Evolutionary conservation across 75 land plant species (phyloP), one percentile per base, ranked within the genome.

Genomic region (Cunninghamia lanceolata): DNA sequence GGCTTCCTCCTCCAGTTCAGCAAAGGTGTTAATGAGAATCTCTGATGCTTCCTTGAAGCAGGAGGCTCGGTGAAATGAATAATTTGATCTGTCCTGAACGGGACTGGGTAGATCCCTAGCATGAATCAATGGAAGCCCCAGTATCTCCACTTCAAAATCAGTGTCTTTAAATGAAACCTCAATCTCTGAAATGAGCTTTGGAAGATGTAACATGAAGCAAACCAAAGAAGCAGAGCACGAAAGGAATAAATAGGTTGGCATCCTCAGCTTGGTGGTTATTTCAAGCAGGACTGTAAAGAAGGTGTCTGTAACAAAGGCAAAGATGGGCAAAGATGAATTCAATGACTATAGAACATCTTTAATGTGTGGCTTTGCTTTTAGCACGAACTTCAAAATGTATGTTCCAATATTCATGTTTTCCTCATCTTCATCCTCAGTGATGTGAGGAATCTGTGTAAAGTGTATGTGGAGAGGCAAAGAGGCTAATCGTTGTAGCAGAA

Each of bases 21-120:
- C 19, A 85, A 93, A 92, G 63, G 83, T 91, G 82, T 95, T 95
- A 14, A 95, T 86, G 43, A 95, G 35, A 46, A 95, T 85, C 15
- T 95, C 96, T 0, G 89, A 89, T 0, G 92, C 91, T 68, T 85
- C 78, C 74, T 40, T 28, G 75, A 84, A 88, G 4, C 88, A 54
- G 3, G 76, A 85, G 4, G 75, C 47, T n/a, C 63, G 78, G 83
- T 89, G 82, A 77, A 84, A 87, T 16, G 80, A 84, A 0, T 85
- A 80, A 77, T 43, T 32, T 32, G 81, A 87, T 38, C 91, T 68
- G 85, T 91, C 90, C 79, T 86, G 90, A 16, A 91, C 0, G n/a
- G 93, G 90, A 83, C 87, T 89, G 1, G 81, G 82, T 11, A 91
- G 50, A 35, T 91, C 94, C 30, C n/a, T 40, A 9, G 89, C 90